phyloP scores from a whole-genome alignment of 2,329 filamentous ascomycete species.

The Stachybotrys chartarum region DNA sequence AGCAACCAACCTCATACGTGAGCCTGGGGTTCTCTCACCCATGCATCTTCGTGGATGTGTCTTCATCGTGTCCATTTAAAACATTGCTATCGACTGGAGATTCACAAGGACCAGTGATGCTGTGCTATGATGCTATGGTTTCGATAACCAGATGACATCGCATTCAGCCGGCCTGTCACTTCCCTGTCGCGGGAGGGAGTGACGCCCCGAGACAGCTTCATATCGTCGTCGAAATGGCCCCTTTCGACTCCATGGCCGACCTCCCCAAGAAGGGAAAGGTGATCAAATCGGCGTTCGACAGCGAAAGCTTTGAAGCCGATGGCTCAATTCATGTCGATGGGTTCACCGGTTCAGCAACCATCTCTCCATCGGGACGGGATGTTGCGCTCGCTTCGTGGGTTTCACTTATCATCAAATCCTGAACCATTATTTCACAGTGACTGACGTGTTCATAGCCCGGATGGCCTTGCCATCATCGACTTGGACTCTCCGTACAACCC shows the following conservation, averaged over 20 bases:
- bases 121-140: not conserved
- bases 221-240: conserved; percentile 33
- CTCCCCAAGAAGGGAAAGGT: conserved; percentile 48
- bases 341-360: conserved; percentile 82
- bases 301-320: conserved; percentile 79
- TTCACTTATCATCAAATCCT: not conserved
- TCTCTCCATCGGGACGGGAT: conserved; percentile 85
- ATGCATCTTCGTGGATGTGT: no score
- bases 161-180: not conserved
- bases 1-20: no score
- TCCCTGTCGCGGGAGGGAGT: not conserved
- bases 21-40: no score
- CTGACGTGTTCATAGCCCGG: conserved; percentile 44
- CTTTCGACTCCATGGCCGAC: conserved; percentile 36
- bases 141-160: not conserved
- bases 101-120: not conserved
- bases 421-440: conserved; percentile 1
- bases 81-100: no score
- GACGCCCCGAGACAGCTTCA: not conserved
- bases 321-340: conserved; percentile 76
- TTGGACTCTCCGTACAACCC: conserved; percentile 83
- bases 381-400: conserved; percentile 75
- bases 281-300: conserved; percentile 69
- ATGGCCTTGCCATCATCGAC: conserved; percentile 86
- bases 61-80: no score